Base-by-base conservation (phyloP, 2,329 filamentous ascomycete species). In the Fusarium oxysporum region DNA sequence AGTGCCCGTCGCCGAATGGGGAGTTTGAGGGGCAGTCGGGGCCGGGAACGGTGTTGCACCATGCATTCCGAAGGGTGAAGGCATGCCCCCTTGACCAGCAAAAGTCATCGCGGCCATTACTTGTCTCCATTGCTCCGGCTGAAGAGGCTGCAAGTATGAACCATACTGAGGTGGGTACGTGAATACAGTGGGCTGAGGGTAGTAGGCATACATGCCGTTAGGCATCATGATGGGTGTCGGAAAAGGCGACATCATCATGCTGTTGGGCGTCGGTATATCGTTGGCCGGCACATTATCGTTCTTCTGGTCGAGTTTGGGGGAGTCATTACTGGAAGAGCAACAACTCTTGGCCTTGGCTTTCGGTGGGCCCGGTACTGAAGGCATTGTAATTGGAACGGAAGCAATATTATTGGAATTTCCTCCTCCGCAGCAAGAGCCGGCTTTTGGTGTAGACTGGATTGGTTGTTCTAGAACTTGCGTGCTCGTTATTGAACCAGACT, bases 141-240 rank as follows among this genome's bases (percentile, higher is more conserved):
- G 86, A 14, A 89, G 81, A 8, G 87, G 87, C 55, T 88, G 86
- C 71, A 87, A 82, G 72, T 84, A 89, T 1, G 87, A 88, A 12
- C 87, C 87, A 75, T 87, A 88, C 28, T 87, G 83, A 6, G 87
- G 82, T 8, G 87, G 87, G 56, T 89, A 89, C 13, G 85, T 85
- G 70, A 87, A 89, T 21, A 88, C 80, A 21, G 83, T 85, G 5
- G 83, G 82, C 40, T 85, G 84, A 9, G 82, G 75, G 57, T 82
- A 85, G 75, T 82, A 84, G 11, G 80, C 77, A 68, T 82, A 83
- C 68, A 84, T 80, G 65, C 81, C 80, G 57, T 83, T 81, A 3
- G 80, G 78, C 75, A 85, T 79, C 51, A 79, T 74, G 32, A 83
- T 78, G 0, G 81, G 76, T 6, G 80, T 61, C 41, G 81, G 81